Evolutionary conservation across 1,284 basidiomycete species (phyloP).

Genomic region (Neotropicomus parvogracilis): DNA sequence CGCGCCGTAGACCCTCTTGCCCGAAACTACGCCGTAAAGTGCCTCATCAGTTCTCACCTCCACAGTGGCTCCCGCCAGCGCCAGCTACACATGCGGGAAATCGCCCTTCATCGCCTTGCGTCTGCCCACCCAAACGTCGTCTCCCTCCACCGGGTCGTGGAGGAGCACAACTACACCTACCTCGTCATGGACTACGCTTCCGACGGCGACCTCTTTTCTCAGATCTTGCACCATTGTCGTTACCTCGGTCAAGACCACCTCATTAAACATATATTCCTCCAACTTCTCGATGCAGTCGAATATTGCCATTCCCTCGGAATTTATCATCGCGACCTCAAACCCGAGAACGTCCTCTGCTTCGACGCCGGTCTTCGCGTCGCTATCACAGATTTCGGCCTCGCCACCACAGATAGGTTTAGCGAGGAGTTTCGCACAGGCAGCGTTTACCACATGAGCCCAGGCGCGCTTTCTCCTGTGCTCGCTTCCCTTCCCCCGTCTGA

Average conservation of each 20-base stretch:
- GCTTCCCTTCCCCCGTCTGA: slow-evolving; percentile 9
- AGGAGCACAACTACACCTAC: slow-evolving; percentile 65
- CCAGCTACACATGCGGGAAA: slow-evolving; percentile 72
- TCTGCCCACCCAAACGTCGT: slow-evolving; percentile 85
- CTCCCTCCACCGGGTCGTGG: slow-evolving; percentile 85
- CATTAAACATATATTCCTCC: slow-evolving; percentile 86
- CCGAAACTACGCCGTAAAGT: slow-evolving; percentile 88
- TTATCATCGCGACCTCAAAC: slow-evolving; percentile 97
- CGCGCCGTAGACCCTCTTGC: slow-evolving; percentile 66
- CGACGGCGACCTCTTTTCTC: slow-evolving; percentile 90
- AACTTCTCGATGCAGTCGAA: slow-evolving; percentile 91
- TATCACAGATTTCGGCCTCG: slow-evolving; percentile 96
- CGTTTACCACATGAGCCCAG: slow-evolving; percentile 95
- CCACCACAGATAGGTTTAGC: slow-evolving; percentile 85
- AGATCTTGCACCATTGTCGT: slow-evolving; percentile 72
- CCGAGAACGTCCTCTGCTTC: slow-evolving; percentile 94
- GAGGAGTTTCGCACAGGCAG: slow-evolving; percentile 95
- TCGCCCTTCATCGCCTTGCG: slow-evolving; percentile 85
- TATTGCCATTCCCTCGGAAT: slow-evolving; percentile 87
- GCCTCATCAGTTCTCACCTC: slow-evolving; percentile 61
- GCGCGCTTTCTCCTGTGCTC: slow-evolving; percentile 42
- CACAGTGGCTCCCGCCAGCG: slow-evolving; percentile 57
- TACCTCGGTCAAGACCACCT: slow-evolving; percentile 77
- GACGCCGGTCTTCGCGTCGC: slow-evolving; percentile 78
- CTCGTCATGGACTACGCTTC: slow-evolving; percentile 76